A percentile compares a stretch with the other conserved stretches of the same genome.
These are phyloP conservation scores for Gossypium lobatum DNA, from an alignment of 441 rosid genomes.

Conservation along the genomic window DNA sequence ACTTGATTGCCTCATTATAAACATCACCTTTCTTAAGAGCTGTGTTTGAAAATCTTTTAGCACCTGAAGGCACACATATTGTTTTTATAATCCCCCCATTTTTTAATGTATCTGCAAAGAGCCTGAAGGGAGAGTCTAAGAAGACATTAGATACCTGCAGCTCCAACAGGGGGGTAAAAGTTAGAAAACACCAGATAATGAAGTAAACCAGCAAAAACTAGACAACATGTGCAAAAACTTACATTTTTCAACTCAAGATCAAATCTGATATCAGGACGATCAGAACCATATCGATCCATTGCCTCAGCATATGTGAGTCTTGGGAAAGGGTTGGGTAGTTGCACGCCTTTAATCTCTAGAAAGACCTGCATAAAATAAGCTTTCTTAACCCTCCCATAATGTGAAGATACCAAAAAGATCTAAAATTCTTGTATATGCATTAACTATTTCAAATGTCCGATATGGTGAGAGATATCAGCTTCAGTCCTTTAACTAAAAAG, in stretches of 20 bases:
- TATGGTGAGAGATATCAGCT: background rate
- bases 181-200: background rate
- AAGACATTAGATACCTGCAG: slow-evolving; percentile 82
- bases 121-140: slow-evolving; percentile 61
- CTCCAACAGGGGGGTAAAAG: slow-evolving; percentile 2
- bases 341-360: slow-evolving; percentile 71
- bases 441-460: background rate
- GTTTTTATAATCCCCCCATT: slow-evolving; percentile 73
- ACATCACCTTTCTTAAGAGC: slow-evolving; percentile 89
- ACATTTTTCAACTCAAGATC: slow-evolving; percentile 90
- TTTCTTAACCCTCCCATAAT: slow-evolving; percentile 9
- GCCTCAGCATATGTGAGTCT: slow-evolving; percentile 92
- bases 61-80: slow-evolving; percentile 72
- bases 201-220: background rate
- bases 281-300: slow-evolving; percentile 83
- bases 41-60: slow-evolving; percentile 71
- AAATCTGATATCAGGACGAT: slow-evolving; percentile 89
- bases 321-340: slow-evolving; percentile 77
- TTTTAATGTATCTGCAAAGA: slow-evolving; percentile 62
- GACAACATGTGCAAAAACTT: slow-evolving; percentile 17
- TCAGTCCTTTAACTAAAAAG: background rate
- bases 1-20: slow-evolving; percentile 66
- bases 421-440: slow-evolving; percentile 11
- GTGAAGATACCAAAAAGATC: background rate
- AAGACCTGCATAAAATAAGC: slow-evolving; percentile 51